These are phyloP conservation scores for Cucumis cinereus DNA, from an alignment of 306 rosid species.

Conservation along the genomic window DNA sequence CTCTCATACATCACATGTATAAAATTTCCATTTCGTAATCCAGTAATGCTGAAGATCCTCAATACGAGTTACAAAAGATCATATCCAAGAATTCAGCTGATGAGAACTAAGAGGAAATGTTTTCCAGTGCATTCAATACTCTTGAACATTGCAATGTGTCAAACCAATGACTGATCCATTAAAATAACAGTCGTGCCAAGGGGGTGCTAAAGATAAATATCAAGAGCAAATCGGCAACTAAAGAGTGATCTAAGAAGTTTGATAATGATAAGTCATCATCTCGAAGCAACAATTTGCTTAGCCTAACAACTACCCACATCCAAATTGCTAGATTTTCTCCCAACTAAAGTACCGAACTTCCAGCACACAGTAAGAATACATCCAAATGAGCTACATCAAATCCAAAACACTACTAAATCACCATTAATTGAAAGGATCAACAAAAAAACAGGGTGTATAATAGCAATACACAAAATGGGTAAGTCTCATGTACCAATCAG, in stretches of 20 bases:
- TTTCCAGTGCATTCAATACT: not conserved
- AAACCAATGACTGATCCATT: not conserved
- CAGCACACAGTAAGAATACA: not conserved
- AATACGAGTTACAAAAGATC: not conserved
- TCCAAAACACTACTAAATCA: not conserved
- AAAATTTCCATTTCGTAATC: not conserved
- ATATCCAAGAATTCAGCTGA: not conserved
- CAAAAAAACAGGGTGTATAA: not conserved
- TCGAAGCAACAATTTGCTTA: not conserved
- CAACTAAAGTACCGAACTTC: not conserved
- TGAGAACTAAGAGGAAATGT: not conserved
- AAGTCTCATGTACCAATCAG: conserved; percentile 10
- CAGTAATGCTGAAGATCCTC: not conserved
- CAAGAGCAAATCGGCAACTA: not conserved
- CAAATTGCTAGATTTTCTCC: not conserved
- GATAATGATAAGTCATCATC: not conserved
- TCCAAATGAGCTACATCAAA: not conserved
- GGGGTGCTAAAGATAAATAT: not conserved
- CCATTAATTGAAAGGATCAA: not conserved
- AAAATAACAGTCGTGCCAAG: not conserved
- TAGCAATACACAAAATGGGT: not conserved
- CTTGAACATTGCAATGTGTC: not conserved
- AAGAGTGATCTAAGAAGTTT: not conserved
- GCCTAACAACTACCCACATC: not conserved
- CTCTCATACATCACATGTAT: not conserved